Base-by-base conservation (phyloP, 2,329 filamentous ascomycete species). In the Thielaviopsis euricoi region DNA sequence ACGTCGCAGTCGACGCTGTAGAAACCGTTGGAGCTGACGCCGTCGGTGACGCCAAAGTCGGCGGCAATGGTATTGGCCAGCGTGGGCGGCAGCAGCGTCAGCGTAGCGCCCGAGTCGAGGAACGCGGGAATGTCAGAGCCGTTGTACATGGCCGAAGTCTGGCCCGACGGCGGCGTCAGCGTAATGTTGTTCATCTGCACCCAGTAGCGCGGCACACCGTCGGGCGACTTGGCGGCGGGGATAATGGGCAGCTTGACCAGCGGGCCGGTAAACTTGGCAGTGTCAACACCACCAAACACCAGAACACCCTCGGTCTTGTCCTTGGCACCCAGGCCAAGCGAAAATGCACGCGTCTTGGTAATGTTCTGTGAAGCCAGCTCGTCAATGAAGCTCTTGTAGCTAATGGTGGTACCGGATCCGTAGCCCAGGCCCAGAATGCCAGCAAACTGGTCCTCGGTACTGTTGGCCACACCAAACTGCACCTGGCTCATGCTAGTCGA, bases 361-460 rank as follows among this genome's bases (percentile, higher is more conserved):
- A 78, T 64, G 22, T 76, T 77, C 61, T 78, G 76, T 1, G 70
- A 63, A 15, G 64, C 66, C 48, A 80, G 68, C 64, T 77, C 69
- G 66, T 79, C 77, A 62, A 80, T 63, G 58, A 80, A 73, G 65
- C 77, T 79, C 61, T 67, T 70, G 64, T 80, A 79, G 9, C 62
- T 64, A 2, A 72, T 74, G 25, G 73, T 76, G 55, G 71, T 62
- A 40, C 73, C 74, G 13, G 69, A 53, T 2, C 80, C 74, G 66
- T 87, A 87, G 23, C 87, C 87, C 58, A 93, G 83, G 22, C 88
- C 88, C 21, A 94, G 69, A 52, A 93, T 87, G 43, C 77, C 77
- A 0, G 75, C 70, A 59, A 76, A 77, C 61, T 77, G 72, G 60
- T 77, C 71, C 15, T 67, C 61, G 6, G 72, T 73, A 13, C 66